These are phyloP conservation scores for Oenanthe javanica DNA, from an alignment of 140 eudicot genomes.

Conservation along the genomic window DNA sequence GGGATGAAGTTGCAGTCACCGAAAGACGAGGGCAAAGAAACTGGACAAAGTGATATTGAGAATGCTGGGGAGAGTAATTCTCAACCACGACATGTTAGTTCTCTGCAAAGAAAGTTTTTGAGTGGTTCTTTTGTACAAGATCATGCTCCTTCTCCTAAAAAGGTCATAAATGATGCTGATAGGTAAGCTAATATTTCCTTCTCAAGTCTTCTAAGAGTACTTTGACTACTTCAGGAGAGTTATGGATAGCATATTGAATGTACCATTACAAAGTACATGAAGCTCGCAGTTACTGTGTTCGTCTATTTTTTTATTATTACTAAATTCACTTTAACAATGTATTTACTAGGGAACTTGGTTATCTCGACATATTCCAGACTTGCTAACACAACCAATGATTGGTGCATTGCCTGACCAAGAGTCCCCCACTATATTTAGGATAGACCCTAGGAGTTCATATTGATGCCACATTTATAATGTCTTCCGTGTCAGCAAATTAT, in stretches of 20 bases:
- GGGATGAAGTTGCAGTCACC: constrained; percentile 26
- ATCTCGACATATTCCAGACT: neutral
- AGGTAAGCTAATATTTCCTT: constrained; percentile 31
- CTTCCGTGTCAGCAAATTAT: neutral
- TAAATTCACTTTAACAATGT: neutral
- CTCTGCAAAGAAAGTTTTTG: constrained; percentile 35
- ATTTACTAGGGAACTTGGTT: neutral
- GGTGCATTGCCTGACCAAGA: neutral
- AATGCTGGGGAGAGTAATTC: constrained; percentile 22
- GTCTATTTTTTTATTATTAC: neutral
- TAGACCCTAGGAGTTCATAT: neutral
- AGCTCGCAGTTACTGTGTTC: neutral
- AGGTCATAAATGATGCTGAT: constrained; percentile 44
- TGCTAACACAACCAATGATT: neutral
- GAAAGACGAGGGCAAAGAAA: constrained; percentile 36
- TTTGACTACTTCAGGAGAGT: neutral
- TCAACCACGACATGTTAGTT: constrained; percentile 26
- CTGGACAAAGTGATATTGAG: constrained; percentile 33
- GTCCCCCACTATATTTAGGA: neutral
- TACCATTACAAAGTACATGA: neutral
- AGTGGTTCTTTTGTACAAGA: constrained; percentile 70
- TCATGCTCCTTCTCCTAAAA: constrained; percentile 42
- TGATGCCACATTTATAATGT: neutral
- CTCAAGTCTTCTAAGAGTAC: neutral
- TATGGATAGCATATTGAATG: neutral